A percentile compares a stretch with the other conserved stretches of the same genome.
Evolutionary conservation across 2,329 filamentous ascomycete species (phyloP).

Genomic region (Triangularia verruculosa): DNA sequence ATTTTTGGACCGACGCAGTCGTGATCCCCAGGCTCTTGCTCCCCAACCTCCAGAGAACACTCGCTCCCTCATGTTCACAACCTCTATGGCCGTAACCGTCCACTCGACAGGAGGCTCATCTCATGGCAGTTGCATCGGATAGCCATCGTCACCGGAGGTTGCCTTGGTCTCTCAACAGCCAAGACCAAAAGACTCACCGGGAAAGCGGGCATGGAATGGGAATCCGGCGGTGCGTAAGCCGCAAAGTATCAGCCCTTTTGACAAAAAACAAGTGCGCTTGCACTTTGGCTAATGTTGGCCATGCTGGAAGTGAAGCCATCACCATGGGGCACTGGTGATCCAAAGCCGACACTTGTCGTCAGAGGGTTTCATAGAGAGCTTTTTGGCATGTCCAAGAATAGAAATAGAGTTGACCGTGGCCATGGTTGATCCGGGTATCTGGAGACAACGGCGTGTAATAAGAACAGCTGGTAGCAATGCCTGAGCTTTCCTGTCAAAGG

Average conservation of each 20-base stretch:
- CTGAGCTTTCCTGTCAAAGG: constrained; percentile 1
- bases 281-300: background rate
- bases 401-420: constrained; percentile 25
- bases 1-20: constrained; percentile 28
- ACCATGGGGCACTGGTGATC: background rate
- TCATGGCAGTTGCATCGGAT: constrained; percentile 15
- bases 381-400: constrained; percentile 22
- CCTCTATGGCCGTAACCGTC: background rate
- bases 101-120: constrained; percentile 12
- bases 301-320: background rate
- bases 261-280: background rate
- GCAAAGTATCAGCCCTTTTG: background rate
- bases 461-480: background rate
- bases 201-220: constrained; percentile 8
- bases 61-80: background rate
- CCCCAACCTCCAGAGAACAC: constrained; percentile 7
- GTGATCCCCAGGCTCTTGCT: constrained; percentile 15
- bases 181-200: constrained; percentile 11
- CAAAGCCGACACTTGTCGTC: constrained; percentile 3
- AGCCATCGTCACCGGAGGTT: constrained; percentile 11
- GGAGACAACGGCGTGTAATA: constrained; percentile 17
- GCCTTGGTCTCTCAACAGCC: constrained; percentile 12
- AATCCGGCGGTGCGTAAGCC: background rate
- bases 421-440: constrained; percentile 25
- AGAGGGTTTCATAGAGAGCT: constrained; percentile 3